Evolutionary conservation across 2,329 filamentous ascomycete genomes (phyloP).

Genomic region (Colletotrichum nymphaeae): DNA sequence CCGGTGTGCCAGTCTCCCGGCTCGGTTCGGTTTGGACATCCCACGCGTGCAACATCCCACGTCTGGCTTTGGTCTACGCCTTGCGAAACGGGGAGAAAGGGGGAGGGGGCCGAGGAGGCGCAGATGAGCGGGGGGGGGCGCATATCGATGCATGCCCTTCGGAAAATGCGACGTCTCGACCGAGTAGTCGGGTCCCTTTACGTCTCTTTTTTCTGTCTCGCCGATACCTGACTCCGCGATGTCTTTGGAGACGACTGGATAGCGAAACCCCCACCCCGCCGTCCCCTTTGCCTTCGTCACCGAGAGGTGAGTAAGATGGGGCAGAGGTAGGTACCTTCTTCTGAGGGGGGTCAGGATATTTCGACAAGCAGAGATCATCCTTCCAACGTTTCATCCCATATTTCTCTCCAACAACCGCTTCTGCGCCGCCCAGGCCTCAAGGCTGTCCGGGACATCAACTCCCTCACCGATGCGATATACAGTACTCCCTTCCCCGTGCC

Average conservation of each 20-base stretch:
- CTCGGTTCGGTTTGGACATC: neutral
- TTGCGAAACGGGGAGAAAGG: neutral
- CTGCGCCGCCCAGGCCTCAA: neutral
- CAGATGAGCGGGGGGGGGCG: neutral
- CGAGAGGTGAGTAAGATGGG: neutral
- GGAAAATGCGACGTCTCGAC: slow-evolving; percentile 10
- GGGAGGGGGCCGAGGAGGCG: neutral
- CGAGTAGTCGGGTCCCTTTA: neutral
- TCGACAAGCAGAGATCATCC: slow-evolving; percentile 22
- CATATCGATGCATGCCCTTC: neutral
- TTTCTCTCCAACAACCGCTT: neutral
- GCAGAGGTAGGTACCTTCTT: neutral
- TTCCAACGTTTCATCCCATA: slow-evolving; percentile 27
- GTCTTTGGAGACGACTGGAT: neutral
- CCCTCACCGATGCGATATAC: neutral
- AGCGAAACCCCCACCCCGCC: neutral
- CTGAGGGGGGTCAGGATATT: slow-evolving; percentile 2
- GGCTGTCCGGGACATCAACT: neutral
- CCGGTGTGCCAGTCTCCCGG: neutral
- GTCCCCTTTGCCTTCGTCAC: neutral
- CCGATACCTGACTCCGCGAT: neutral
- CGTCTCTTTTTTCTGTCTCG: neutral
- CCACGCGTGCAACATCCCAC: neutral
- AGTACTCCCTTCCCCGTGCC: neutral
- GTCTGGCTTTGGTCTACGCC: neutral